Conservation (phyloP, 1,139 yeast genomes). For the Pichia sp. region DNA sequence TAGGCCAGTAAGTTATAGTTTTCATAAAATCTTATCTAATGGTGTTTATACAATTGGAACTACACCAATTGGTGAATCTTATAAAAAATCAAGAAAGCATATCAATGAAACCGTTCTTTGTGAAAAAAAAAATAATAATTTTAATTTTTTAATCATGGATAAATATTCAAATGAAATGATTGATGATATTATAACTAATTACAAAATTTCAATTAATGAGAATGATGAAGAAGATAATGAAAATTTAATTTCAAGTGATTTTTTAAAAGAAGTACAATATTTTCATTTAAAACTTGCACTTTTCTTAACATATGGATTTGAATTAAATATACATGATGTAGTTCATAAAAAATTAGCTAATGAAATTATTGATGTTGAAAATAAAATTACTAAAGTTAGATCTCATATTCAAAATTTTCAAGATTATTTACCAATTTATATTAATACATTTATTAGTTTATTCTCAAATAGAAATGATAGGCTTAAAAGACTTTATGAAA, state of each 20-base stretch:
- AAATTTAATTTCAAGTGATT: slow-evolving; percentile 2
- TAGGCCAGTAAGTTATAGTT: slow-evolving; percentile 60
- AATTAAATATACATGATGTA: slow-evolving; percentile 20
- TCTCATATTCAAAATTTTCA: slow-evolving; percentile 56
- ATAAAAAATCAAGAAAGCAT: slow-evolving; percentile 46
- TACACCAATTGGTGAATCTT: slow-evolving; percentile 59
- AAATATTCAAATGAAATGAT: slow-evolving; percentile 36
- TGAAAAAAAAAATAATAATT: slow-evolving; percentile 31
- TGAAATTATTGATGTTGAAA: slow-evolving; percentile 61
- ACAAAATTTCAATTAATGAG: neutral
- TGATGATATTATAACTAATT: slow-evolving; percentile 8
- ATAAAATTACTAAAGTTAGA: slow-evolving; percentile 53
- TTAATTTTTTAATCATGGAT: slow-evolving; percentile 37
- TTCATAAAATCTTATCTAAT: slow-evolving; percentile 58
- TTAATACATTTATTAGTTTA: slow-evolving; percentile 31
- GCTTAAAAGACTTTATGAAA: slow-evolving; percentile 36
- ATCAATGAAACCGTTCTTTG: slow-evolving; percentile 45
- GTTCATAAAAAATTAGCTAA: slow-evolving; percentile 39
- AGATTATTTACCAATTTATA: slow-evolving; percentile 50
- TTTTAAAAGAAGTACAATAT: slow-evolving; percentile 33
- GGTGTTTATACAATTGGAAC: slow-evolving; percentile 67
- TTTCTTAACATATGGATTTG: slow-evolving; percentile 53
- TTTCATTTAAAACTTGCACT: slow-evolving; percentile 55
- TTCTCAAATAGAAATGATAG: slow-evolving; percentile 25
- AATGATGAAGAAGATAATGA: neutral